phyloP scores from a whole-genome alignment of 139 green algal species.

The Chlorella sp. region DNA sequence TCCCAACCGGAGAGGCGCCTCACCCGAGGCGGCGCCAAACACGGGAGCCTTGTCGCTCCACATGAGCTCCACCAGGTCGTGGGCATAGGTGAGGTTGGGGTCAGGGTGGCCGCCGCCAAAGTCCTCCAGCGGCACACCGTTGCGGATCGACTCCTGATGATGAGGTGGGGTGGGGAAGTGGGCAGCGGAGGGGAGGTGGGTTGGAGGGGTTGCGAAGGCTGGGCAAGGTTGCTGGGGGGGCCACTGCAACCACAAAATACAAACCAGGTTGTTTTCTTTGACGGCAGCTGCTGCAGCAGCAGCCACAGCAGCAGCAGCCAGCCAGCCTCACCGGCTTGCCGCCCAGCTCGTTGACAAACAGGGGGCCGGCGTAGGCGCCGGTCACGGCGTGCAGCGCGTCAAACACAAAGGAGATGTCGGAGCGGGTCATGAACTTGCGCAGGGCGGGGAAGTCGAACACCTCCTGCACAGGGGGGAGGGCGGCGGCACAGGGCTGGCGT shows the following conservation, averaged over 20 bases:
- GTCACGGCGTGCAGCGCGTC: slow-evolving; percentile 98
- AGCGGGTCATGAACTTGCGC: slow-evolving; percentile 82
- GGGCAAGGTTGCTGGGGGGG: too few relatives aligned
- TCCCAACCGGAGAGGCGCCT: neutral
- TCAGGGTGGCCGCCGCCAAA: slow-evolving; percentile 98
- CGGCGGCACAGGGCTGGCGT: neutral
- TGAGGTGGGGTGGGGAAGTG: neutral
- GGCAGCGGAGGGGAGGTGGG: too few relatives aligned
- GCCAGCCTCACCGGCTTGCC: slow-evolving; percentile 45
- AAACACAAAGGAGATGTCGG: slow-evolving; percentile 95
- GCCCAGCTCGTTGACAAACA: slow-evolving; percentile 91
- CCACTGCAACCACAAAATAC: too few relatives aligned
- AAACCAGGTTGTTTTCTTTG: too few relatives aligned
- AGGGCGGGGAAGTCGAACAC: slow-evolving; percentile 98
- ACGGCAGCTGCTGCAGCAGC: too few relatives aligned
- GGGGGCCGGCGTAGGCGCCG: slow-evolving; percentile 94
- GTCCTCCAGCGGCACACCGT: slow-evolving; percentile 81
- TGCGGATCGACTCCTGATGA: slow-evolving; percentile 52
- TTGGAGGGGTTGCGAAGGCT: too few relatives aligned
- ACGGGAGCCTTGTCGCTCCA: slow-evolving; percentile 62
- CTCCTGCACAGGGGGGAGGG: slow-evolving; percentile 34
- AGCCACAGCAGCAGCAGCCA: neutral
- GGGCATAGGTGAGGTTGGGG: slow-evolving; percentile 99
- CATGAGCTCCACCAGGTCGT: slow-evolving; percentile 94
- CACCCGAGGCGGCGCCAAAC: slow-evolving; percentile 30